phyloP scores from a whole-genome alignment of 306 rosid species.

The Quercus ilex region DNA sequence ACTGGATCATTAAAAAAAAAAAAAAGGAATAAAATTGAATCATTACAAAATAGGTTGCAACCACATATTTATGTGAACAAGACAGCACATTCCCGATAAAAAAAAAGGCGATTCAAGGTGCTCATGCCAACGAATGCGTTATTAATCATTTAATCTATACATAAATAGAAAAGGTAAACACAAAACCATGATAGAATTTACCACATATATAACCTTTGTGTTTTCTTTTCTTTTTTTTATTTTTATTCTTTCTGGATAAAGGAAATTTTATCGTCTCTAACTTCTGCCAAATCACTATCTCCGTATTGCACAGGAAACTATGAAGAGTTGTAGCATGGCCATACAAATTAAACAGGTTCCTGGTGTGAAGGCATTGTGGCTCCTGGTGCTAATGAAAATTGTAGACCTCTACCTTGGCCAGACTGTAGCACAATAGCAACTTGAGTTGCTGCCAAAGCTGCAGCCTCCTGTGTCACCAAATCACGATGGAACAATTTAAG shows the following conservation, averaged over 20 bases:
- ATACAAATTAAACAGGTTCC: conserved; percentile 51
- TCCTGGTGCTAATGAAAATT: conserved; percentile 72
- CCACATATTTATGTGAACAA: background rate
- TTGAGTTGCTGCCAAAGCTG: conserved; percentile 97
- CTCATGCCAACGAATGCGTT: background rate
- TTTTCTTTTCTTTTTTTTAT: background rate
- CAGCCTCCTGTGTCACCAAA: conserved; percentile 75
- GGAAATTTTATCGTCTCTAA: conserved; percentile 15
- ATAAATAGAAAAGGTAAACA: background rate
- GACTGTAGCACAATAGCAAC: conserved; percentile 92
- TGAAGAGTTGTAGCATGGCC: conserved; percentile 4
- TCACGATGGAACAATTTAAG: background rate
- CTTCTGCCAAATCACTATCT: conserved; percentile 21
- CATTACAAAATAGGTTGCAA: background rate
- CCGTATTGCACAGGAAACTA: conserved; percentile 16
- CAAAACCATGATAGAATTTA: background rate
- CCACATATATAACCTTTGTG: background rate
- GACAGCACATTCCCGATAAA: background rate
- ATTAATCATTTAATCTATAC: background rate
- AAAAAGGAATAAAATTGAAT: background rate
- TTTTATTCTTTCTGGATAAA: background rate
- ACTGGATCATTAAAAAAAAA: no score
- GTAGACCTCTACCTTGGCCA: conserved; percentile 81
- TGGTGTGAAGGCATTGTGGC: conserved; percentile 46
- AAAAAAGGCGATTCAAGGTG: background rate